A percentile compares a stretch with the other conserved stretches of the same genome.
Conservation (phyloP, 1,139 yeast genomes). For the Pichia terricola region DNA sequence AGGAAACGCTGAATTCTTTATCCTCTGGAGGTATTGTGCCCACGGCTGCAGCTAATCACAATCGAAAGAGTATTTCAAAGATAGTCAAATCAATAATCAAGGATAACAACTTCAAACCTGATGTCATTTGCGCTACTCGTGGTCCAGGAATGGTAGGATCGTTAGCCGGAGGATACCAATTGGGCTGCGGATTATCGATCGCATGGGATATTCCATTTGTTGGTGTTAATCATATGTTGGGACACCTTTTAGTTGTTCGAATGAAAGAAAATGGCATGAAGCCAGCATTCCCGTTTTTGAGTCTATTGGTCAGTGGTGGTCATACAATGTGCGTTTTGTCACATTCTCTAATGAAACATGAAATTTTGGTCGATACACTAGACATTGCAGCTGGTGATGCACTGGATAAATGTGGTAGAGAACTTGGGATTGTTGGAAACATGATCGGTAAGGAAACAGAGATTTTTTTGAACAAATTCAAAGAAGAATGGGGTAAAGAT, state of each 20-base stretch:
- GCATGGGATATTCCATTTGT: conserved; percentile 72
- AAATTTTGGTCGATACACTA: conserved; percentile 60
- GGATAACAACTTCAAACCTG: conserved; percentile 38
- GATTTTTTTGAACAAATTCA: conserved; percentile 31
- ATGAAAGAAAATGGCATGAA: conserved; percentile 32
- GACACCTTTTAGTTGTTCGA: conserved; percentile 72
- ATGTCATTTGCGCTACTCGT: conserved; percentile 77
- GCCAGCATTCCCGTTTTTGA: conserved; percentile 70
- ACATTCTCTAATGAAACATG: conserved; percentile 51
- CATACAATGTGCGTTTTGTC: conserved; percentile 84
- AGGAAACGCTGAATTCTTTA: conserved; percentile 57
- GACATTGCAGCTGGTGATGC: conserved; percentile 96
- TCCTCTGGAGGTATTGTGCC: conserved; percentile 83
- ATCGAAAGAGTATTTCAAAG: conserved; percentile 46
- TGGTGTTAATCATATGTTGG: conserved; percentile 96
- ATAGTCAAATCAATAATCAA: conserved; percentile 32
- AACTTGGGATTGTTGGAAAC: conserved; percentile 66
- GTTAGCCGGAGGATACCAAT: conserved; percentile 67
- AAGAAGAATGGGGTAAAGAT: conserved; percentile 19
- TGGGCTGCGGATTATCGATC: conserved; percentile 75
- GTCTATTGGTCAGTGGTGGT: conserved; percentile 85
- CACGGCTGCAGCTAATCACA: conserved; percentile 73
- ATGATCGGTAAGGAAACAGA: conserved; percentile 86
- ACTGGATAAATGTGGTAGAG: conserved; percentile 85
- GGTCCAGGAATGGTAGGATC: conserved; percentile 99